phyloP scores from a whole-genome alignment of 1,284 basidiomycete species.

The Phellinidium pouzarii region DNA sequence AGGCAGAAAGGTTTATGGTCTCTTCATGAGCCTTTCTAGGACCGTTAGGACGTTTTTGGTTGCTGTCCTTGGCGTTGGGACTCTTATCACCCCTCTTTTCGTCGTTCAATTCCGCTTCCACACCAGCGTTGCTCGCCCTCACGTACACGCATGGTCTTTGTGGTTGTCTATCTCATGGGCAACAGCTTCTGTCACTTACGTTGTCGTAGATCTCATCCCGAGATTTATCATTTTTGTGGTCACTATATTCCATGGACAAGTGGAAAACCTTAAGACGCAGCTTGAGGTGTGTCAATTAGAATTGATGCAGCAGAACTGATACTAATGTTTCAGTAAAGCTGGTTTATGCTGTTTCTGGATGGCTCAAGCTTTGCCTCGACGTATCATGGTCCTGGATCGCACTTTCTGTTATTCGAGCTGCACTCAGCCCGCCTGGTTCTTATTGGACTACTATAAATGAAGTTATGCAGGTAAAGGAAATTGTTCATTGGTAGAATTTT shows the following conservation, averaged over 20 bases:
- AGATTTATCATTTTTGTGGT: conserved; percentile 48
- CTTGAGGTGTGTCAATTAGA: conserved; percentile 47
- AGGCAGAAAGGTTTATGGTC: conserved; percentile 52
- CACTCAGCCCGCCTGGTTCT: conserved; percentile 50
- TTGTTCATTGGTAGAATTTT: background rate
- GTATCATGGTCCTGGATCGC: conserved; percentile 67
- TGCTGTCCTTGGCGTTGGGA: conserved; percentile 48
- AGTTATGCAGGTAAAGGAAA: conserved; percentile 51
- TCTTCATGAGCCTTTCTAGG: conserved; percentile 62
- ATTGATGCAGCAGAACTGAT: background rate
- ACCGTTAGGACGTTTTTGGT: conserved; percentile 50
- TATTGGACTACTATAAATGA: conserved; percentile 68
- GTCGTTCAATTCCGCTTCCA: conserved; percentile 59
- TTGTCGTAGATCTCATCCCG: conserved; percentile 60
- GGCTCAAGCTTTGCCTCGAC: conserved; percentile 63
- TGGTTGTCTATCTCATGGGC: conserved; percentile 70
- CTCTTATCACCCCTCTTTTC: conserved; percentile 63
- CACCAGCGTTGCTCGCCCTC: conserved; percentile 38
- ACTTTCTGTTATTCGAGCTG: conserved; percentile 50
- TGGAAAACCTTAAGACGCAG: conserved; percentile 57
- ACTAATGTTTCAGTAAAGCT: conserved; percentile 37
- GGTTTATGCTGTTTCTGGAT: conserved; percentile 59
- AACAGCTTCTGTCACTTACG: conserved; percentile 50
- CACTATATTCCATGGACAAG: conserved; percentile 50
- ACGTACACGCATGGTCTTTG: conserved; percentile 64